Conservation (phyloP, 805 yeast species). For the Cyberlindnera lachancei region DNA sequence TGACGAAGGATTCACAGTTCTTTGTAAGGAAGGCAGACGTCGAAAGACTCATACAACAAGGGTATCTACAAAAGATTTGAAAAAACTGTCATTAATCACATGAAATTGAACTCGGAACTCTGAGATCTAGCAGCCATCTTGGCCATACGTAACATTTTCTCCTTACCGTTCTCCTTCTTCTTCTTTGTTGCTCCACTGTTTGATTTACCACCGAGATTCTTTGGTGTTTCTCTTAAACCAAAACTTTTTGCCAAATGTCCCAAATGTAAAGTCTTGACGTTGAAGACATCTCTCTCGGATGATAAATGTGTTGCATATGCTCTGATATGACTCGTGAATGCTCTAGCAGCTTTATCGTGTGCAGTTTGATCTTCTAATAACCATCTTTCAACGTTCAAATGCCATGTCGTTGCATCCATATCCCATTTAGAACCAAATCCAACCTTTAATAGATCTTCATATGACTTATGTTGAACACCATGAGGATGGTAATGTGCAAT, state of each 20-base stretch:
- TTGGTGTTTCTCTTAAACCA: conserved; percentile 92
- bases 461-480: conserved; percentile 43
- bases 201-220: conserved; percentile 51
- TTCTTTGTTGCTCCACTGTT: conserved; percentile 28
- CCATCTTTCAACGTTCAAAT: conserved; percentile 83
- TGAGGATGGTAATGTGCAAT: conserved; percentile 50
- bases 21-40: conserved; percentile 93
- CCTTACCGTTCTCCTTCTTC: conserved; percentile 59
- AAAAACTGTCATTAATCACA: too few relatives aligned
- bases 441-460: conserved; percentile 35
- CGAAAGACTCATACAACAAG: conserved; percentile 89
- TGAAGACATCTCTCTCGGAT: conserved; percentile 71
- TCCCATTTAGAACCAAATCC: conserved; percentile 66
- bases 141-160: conserved; percentile 72
- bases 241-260: conserved; percentile 96
- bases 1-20: conserved; percentile 90
- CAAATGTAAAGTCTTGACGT: conserved; percentile 74
- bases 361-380: conserved; percentile 57
- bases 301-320: conserved; percentile 95
- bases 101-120: conserved; percentile 66
- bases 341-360: conserved; percentile 65
- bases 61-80: conserved; percentile 67
- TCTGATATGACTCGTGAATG: conserved; percentile 81
- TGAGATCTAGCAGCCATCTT: conserved; percentile 54
- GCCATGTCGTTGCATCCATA: conserved; percentile 94